Base-by-base conservation (phyloP, 2,329 filamentous ascomycete genomes). In the Seiridium unicorne region DNA sequence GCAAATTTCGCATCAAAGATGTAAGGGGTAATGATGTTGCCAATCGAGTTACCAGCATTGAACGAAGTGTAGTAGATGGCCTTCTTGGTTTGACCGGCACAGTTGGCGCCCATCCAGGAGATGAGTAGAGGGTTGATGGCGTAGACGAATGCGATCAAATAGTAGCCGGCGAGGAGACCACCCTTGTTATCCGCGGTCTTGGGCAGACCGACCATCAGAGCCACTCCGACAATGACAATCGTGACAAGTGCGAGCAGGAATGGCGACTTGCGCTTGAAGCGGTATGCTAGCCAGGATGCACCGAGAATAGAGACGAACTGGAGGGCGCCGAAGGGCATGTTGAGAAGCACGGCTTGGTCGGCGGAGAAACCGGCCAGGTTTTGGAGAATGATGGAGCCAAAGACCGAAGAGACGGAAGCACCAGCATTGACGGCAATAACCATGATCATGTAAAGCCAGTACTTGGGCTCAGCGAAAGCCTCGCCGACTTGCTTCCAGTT, bases 81-180 rank as follows among this genome's bases (percentile, higher is more conserved):
- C n/a, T 48, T 48, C 46, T 48, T 48, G 46, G 46, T 48, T n/a
- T 48, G 46, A 48, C 46, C 46, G 46, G 46, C 46, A 48, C 46
- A 48, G n/a, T 48, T 48, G 31, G n/a, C 46, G n/a, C 46, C 46
- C 46, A 48, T 48, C 46, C 46, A 48, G 46, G 46, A 48, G 46
- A 48, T 48, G 46, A 48, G 46, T n/a, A 48, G n/a, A 48, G 46
- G 46, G 46, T 48, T 48, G n/a, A 48, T 48, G 46, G 46, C 46
- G 46, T 10, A 48, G 31, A 48, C 46, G 18, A 48, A 48, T 32
- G 46, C 46, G 7, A 48, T 48, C 46, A 48, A 48, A 32, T 48
- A 48, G 46, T 48, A 48, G 46, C 46, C 46, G 46, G 18, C 46
- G 46, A 48, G 46, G n/a, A 48, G 46, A 48, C 46, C 46, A 48